Conservation (phyloP, 495 filamentous ascomycete species). For the Aspergillus asperescens region DNA sequence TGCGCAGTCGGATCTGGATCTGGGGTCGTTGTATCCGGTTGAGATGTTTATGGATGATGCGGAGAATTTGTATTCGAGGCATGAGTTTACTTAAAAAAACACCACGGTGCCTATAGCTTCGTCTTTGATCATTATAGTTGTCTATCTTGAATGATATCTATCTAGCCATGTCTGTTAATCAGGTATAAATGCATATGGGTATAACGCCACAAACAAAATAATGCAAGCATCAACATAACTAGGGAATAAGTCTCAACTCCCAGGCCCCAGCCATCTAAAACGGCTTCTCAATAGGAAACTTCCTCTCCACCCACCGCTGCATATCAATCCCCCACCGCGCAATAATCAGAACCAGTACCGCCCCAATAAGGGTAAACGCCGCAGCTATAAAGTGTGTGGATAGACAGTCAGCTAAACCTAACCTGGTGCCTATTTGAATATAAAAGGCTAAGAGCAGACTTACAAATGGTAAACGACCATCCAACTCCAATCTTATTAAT, state of each 20-base stretch:
- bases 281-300: slow-evolving; percentile 20
- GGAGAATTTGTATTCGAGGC: slow-evolving; percentile 36
- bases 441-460: slow-evolving; percentile 10
- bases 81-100: slow-evolving; percentile 28
- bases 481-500: slow-evolving; percentile 64
- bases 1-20: slow-evolving; percentile 40
- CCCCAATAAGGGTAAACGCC: slow-evolving; percentile 31
- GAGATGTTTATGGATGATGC: slow-evolving; percentile 38
- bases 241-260: no score
- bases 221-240: no score
- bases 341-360: slow-evolving; percentile 29
- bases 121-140: no score
- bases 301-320: slow-evolving; percentile 38
- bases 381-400: slow-evolving; percentile 32
- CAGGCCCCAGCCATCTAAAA: no score
- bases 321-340: slow-evolving; percentile 41
- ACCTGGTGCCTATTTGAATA: background rate
- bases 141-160: no score
- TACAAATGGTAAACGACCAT: slow-evolving; percentile 47
- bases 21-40: slow-evolving; percentile 37
- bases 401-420: background rate
- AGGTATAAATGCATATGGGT: no score
- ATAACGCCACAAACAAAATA: no score
- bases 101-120: no score
- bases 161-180: no score